phyloP scores from a whole-genome alignment of 2,329 filamentous ascomycete genomes.

The Colletotrichum scovillei region DNA sequence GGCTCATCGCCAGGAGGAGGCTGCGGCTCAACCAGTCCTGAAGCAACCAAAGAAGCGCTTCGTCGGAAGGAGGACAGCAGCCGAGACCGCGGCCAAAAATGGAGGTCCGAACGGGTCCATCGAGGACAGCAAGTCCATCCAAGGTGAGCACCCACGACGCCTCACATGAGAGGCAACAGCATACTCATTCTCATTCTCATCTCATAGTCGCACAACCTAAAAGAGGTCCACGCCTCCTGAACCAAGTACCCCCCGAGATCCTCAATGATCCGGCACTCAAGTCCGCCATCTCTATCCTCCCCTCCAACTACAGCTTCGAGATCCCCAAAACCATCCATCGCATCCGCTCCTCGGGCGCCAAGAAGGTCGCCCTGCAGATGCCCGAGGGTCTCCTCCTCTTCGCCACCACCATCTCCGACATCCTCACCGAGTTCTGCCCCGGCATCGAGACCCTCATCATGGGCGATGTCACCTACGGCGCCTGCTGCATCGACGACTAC shows the following conservation, averaged over 20 bases:
- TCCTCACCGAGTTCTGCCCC: slow-evolving; percentile 92
- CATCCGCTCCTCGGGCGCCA: slow-evolving; percentile 82
- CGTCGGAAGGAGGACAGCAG: slow-evolving; percentile 80
- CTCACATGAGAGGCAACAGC: neutral
- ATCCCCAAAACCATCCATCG: slow-evolving; percentile 98
- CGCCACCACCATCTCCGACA: slow-evolving; percentile 97
- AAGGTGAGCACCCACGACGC: slow-evolving; percentile 43
- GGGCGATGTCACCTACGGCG: slow-evolving; percentile 98
- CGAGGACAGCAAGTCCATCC: slow-evolving; percentile 74
- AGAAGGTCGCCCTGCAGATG: slow-evolving; percentile 93
- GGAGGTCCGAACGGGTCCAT: slow-evolving; percentile 47
- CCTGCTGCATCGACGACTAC: slow-evolving; percentile 98
- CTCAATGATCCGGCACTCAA: slow-evolving; percentile 87
- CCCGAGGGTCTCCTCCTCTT: slow-evolving; percentile 95
- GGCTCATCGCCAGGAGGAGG: slow-evolving; percentile 49
- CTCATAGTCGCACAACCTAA: slow-evolving; percentile 75
- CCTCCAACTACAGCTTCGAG: slow-evolving; percentile 98
- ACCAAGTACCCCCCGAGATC: slow-evolving; percentile 90
- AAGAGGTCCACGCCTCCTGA: slow-evolving; percentile 82
- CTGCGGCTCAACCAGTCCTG: slow-evolving; percentile 48
- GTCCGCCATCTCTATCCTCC: slow-evolving; percentile 86
- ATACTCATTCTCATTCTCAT: slow-evolving; percentile 9
- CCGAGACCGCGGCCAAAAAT: slow-evolving; percentile 62
- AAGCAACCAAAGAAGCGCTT: slow-evolving; percentile 93
- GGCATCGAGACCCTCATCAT: slow-evolving; percentile 95